Evolutionary conservation across 1,284 basidiomycete species (phyloP), one percentile per base, ranked within the genome.

Genomic region (Abortiporus biennis): DNA sequence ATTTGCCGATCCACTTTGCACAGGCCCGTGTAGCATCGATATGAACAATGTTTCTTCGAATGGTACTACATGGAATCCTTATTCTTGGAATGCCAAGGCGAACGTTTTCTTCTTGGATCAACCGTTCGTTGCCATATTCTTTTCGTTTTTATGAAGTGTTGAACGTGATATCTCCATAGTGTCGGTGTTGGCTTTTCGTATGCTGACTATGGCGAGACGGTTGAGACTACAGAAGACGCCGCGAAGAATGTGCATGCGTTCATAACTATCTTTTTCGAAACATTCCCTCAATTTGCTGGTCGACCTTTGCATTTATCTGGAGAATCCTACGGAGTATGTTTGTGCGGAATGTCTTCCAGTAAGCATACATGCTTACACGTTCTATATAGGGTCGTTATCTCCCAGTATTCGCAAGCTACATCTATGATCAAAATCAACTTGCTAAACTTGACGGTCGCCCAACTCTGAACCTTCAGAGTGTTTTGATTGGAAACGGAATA

Each of bases 391-490:
- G 89, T 1, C 77, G 84, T 30, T 91, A 91, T 60, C 67, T 91
- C 2, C 89, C 87, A 1, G 72, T 89, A 4, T 92, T 92, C 47
- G 88, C 87, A 0, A 77, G 80, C 38, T 80, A 88, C 47, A 81
- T 92, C 27, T 72, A 79, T 34, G 87, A 91, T 59, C 75, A 83
- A 46, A 91, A 92, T 59, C 59, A 68, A 41, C 53, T 74, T 15
- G 73, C 79, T 2, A 61, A 66, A 30, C 61, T 62, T 8, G 68
- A 74, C 29, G 82, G 80, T n/a, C 70, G 74, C 31, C 61, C 69
- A 23, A 71, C 74, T 1, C 70, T 92, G 55, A 90, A 90, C 55
- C 65, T 92, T 21, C 68, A 80, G 47, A 78, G 72, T 47, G 67
- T 81, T 2, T 52, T 80, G 20, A 80, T 81, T 40, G 78, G 76